Percentiles rank a stretch among this genome's conserved stretches.
These are phyloP conservation scores for Sedum album DNA, from an alignment of 164 flowering plant genomes.

Conservation along the genomic window DNA sequence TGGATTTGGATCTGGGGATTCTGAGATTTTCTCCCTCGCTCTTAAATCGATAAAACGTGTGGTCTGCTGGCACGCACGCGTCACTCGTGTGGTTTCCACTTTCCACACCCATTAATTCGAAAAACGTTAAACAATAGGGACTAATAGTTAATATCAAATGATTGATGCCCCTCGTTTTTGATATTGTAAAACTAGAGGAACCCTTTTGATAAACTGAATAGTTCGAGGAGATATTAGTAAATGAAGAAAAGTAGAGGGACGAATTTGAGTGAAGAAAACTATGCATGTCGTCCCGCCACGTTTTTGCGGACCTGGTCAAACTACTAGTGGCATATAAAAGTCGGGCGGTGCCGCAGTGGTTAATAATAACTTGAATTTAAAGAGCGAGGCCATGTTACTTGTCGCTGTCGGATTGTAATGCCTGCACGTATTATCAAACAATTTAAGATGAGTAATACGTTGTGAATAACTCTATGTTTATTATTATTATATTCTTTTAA, in stretches of 20 bases:
- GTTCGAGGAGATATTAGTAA: background rate
- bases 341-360: background rate
- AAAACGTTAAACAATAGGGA: background rate
- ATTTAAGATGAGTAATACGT: no score
- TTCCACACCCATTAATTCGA: background rate
- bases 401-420: no score
- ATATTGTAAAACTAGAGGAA: background rate
- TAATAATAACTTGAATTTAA: background rate
- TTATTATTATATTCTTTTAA: no score
- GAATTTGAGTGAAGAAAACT: background rate
- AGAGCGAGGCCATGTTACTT: no score
- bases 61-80: conserved; percentile 1
- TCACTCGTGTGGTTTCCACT: background rate
- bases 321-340: background rate
- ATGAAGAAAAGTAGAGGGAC: background rate
- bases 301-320: no score
- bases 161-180: background rate
- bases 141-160: background rate
- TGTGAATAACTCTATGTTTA: no score
- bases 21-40: no score
- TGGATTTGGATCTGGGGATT: background rate
- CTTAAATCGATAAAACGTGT: conserved; percentile 1
- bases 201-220: background rate
- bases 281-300: background rate
- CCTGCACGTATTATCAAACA: no score